A percentile compares a stretch with the other conserved stretches of the same genome.
phyloP scores from a whole-genome alignment of 108 stramenopile genomes.

The Skeletonema marinoi region DNA sequence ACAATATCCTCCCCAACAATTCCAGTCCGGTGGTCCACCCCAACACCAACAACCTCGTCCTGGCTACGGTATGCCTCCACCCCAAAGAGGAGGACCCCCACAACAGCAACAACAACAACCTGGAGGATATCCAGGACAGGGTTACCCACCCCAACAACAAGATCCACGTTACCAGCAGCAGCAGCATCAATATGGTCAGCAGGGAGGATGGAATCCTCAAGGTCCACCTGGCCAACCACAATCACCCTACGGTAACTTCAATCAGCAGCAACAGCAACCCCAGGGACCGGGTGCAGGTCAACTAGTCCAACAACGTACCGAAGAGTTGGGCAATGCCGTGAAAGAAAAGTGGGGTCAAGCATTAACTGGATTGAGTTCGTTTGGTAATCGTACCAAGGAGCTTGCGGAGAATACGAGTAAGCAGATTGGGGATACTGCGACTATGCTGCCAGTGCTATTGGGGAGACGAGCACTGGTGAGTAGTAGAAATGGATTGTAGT shows the following conservation, averaged over 20 bases:
- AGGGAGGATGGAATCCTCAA: conserved; percentile 1
- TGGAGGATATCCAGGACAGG: conserved; percentile 18
- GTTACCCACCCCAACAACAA: conserved; percentile 17
- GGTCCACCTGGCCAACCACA: neutral
- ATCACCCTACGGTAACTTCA: conserved; percentile 10
- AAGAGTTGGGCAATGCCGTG: conserved; percentile 34
- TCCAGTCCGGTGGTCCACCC: neutral
- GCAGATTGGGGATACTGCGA: conserved; percentile 48
- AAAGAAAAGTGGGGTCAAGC: conserved; percentile 52
- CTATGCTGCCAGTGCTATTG: conserved; percentile 43
- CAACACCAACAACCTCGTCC: conserved; percentile 33
- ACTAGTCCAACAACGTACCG: conserved; percentile 36
- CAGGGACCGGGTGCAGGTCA: conserved; percentile 40
- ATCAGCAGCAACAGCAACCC: neutral
- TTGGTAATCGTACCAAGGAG: conserved; percentile 48
- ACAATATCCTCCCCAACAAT: conserved; percentile 14
- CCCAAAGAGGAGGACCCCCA: conserved; percentile 19
- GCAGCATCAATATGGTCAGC: neutral
- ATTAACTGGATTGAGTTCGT: conserved; percentile 30
- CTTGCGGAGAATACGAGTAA: conserved; percentile 45
- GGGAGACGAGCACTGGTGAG: conserved; percentile 50
- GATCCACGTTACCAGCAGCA: conserved; percentile 3
- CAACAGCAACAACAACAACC: neutral
- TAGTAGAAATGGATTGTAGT: neutral
- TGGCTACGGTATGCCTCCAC: conserved; percentile 30